These are phyloP conservation scores for Triticum dicoccoides DNA, from an alignment of 176 grass and related monocot species.

Conservation along the genomic window DNA sequence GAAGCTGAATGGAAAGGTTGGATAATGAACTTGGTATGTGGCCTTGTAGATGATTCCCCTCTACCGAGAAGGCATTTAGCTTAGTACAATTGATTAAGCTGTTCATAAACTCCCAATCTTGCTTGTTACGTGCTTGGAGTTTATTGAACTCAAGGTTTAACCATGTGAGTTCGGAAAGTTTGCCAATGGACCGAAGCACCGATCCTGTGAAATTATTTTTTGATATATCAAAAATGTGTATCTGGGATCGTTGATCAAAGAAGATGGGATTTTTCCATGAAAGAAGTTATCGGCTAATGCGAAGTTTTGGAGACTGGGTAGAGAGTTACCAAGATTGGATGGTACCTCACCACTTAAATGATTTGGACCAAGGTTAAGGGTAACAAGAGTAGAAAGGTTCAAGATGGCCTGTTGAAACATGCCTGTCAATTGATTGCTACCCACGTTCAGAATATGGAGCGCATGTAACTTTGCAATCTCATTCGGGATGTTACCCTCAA, in stretches of 20 bases:
- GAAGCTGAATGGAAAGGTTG: not conserved
- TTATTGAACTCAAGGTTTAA: conserved; percentile 2
- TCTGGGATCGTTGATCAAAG: not conserved
- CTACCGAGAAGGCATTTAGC: not conserved
- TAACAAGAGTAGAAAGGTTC: conserved; percentile 13
- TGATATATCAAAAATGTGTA: not conserved
- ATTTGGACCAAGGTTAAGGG: not conserved
- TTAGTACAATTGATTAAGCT: conserved; percentile 22
- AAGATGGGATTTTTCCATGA: not conserved
- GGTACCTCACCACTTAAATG: conserved; percentile 1
- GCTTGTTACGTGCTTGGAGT: not conserved
- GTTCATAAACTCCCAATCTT: conserved; percentile 32
- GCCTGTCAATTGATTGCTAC: not conserved
- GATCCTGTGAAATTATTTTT: conserved; percentile 2
- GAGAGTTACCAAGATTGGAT: not conserved
- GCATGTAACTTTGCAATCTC: not conserved
- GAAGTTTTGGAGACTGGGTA: not conserved
- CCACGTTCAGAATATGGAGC: not conserved
- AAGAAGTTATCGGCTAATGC: not conserved
- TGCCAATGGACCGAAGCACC: conserved; percentile 16
- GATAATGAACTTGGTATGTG: not conserved
- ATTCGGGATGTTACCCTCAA: conserved; percentile 18
- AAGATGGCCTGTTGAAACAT: not conserved
- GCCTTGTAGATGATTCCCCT: not conserved
- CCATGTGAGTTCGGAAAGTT: not conserved